Base-by-base conservation (phyloP, 2,329 filamentous ascomycete genomes). In the Arachnomyces sp. region DNA sequence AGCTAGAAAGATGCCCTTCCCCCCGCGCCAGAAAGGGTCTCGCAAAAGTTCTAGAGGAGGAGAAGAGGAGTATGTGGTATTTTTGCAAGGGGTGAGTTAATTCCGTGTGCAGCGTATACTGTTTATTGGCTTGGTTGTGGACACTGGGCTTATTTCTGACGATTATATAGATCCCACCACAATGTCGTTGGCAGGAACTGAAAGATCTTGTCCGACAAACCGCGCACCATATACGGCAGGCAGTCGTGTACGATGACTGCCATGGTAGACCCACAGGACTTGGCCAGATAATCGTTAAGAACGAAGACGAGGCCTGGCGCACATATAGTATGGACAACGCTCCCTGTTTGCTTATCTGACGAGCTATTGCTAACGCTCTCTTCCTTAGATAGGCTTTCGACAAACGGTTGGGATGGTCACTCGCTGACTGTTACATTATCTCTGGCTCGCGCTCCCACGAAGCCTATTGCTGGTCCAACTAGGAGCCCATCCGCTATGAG, bases 171-270 rank as follows among this genome's bases (percentile, higher is more conserved):
- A 62, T 67, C 38, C 64, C 64, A 36, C 51, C 60, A 8, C 62
- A 65, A 43, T 66, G 64, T 41, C 62, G 64, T 42, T 67, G 64
- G 64, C 64, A 67, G 48, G 64, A 67, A 48, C 46, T 67, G 31
- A 67, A 67, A 40, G 64, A 67, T 41, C 47, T 66, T n/a, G 60
- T 67, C 13, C 64, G 64, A 14, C 63, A 67, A 45, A 66, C 62
- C 16, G 64, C 64, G 21, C 43, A 63, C 31, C 64, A 67, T 46
- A 66, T 67, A 40, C 62, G 63, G 28, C 63, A 67, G 43, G 64
- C 64, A 1, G 64, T 67, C 13, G 64, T 67, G 14, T 67, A 66
- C 39, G 64, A 67, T 50, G 64, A 67, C 39, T 56, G 53, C 31
- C 57, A 65, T 43, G 64, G 64, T 3, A 60, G 63, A 38, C 62